Evolutionary conservation across 345 rosid genomes (phyloP).

Genomic region (Acer campestre): DNA sequence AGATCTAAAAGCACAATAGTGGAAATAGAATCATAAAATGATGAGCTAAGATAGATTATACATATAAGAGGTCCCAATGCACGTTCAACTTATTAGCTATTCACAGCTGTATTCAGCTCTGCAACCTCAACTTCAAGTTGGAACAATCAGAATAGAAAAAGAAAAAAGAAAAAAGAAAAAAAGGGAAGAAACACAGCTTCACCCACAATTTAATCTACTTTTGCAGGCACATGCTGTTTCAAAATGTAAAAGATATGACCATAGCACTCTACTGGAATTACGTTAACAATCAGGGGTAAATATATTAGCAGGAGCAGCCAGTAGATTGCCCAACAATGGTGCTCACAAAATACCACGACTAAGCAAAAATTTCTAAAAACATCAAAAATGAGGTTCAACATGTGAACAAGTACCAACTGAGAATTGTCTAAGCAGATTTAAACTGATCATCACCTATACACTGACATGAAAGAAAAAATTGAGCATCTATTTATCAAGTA

Average conservation of each 20-base stretch:
- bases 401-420: neutral
- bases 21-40: neutral
- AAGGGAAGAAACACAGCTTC: neutral
- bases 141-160: conserved; percentile 6
- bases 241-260: neutral
- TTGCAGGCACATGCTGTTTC: neutral
- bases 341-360: neutral
- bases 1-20: neutral
- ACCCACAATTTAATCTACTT: neutral
- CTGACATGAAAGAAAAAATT: neutral
- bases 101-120: neutral
- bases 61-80: neutral
- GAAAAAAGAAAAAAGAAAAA: neutral
- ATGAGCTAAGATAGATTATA: neutral
- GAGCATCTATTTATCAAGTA: too few relatives aligned
- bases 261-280: neutral
- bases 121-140: neutral
- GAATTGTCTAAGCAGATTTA: neutral
- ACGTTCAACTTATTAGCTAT: neutral
- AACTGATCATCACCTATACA: neutral
- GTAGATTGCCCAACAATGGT: neutral
- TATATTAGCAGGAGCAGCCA: neutral
- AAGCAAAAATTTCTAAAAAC: neutral
- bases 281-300: neutral
- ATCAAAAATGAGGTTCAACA: neutral